Percentiles rank a stretch among this genome's conserved stretches.
Conservation (phyloP, 2,329 filamentous ascomycete genomes). For the Fusarium gaditjirri region DNA sequence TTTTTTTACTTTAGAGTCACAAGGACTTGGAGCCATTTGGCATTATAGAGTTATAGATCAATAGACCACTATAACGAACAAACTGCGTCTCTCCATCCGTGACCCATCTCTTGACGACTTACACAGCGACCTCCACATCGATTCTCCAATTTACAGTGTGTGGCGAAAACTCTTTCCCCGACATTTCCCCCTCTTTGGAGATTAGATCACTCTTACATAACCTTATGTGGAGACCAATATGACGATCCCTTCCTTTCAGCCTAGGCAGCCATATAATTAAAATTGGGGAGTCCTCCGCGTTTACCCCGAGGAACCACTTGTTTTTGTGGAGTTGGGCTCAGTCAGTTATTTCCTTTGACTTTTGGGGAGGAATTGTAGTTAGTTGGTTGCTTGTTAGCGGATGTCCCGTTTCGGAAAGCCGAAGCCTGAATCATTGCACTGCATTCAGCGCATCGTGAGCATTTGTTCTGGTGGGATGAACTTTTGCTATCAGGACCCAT, state of each 20-base stretch:
- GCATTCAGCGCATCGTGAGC: background rate
- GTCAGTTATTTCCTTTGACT: background rate
- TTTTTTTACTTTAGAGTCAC: conserved; percentile 9
- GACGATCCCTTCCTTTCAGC: background rate
- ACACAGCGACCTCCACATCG: background rate
- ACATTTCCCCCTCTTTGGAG: background rate
- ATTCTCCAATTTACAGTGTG: conserved; percentile 2
- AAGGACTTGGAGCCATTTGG: conserved; percentile 5
- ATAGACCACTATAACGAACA: conserved; percentile 4
- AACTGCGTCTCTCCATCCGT: background rate
- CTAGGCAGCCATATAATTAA: background rate
- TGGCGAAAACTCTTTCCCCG: conserved; percentile 1
- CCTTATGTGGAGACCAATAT: background rate
- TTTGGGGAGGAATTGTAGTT: background rate
- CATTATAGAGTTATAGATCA: conserved; percentile 24
- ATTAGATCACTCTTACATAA: conserved; percentile 5
- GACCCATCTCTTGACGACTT: background rate
- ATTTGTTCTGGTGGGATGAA: fast-evolving
- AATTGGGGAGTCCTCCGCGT: conserved; percentile 6
- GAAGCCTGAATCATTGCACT: background rate
- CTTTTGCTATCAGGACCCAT: background rate
- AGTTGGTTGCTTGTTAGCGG: background rate
- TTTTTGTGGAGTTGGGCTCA: background rate
- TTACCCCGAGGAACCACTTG: background rate
- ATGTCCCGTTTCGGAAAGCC: conserved; percentile 5